Evolutionary conservation across 108 stramenopile genomes (phyloP).

Genomic region (Mediolabrus comicus): DNA sequence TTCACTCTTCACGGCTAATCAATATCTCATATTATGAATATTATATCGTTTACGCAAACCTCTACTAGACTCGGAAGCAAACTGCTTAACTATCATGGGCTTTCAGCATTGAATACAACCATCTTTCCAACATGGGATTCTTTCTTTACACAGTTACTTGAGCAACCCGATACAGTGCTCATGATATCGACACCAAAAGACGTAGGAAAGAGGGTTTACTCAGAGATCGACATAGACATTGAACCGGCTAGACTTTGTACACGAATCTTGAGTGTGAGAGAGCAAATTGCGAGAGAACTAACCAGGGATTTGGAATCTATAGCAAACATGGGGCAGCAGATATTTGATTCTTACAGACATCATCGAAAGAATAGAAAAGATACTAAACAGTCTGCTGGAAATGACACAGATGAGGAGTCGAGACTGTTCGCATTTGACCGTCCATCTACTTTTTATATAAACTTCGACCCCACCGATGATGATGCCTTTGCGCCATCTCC

Average conservation of each 20-base stretch:
- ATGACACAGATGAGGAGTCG: constrained; percentile 13
- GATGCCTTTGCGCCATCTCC: constrained; percentile 49
- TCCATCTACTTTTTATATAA: constrained; percentile 31
- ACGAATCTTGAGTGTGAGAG: constrained; percentile 64
- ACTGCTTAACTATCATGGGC: constrained; percentile 66
- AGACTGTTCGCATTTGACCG: constrained; percentile 36
- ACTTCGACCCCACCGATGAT: constrained; percentile 32
- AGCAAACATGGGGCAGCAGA: constrained; percentile 51
- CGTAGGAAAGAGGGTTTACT: constrained; percentile 31
- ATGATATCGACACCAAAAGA: constrained; percentile 41
- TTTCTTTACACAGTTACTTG: constrained; percentile 62
- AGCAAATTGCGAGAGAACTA: constrained; percentile 73
- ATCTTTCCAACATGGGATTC: constrained; percentile 74
- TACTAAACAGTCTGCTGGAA: constrained; percentile 5
- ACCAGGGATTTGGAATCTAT: constrained; percentile 56
- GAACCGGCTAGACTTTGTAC: constrained; percentile 60
- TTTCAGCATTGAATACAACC: constrained; percentile 65
- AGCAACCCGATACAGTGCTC: constrained; percentile 49
- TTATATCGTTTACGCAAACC: background rate
- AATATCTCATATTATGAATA: background rate
- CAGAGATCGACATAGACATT: constrained; percentile 65
- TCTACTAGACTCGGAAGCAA: constrained; percentile 34
- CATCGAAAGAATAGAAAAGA: constrained; percentile 25
- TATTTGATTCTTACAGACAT: constrained; percentile 38
- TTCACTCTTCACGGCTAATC: background rate